Evolutionary conservation across 2,329 filamentous ascomycete species (phyloP).

Genomic region (Cephalotrichum gorgonifer): DNA sequence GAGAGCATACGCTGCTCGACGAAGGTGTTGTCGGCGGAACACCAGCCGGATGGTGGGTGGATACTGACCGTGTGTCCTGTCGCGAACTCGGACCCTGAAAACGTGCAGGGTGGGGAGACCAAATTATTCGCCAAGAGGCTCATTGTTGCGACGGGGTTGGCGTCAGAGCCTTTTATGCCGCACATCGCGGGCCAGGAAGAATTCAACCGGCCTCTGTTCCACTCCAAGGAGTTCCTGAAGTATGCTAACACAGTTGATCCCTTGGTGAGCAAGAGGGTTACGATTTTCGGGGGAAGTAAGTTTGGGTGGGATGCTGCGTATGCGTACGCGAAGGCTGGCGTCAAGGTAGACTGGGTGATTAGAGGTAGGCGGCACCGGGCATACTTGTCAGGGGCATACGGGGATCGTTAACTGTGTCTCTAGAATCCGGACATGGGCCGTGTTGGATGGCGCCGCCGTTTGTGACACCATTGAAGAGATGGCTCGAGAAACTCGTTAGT

Average conservation of each 20-base stretch:
- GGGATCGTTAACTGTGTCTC: not conserved
- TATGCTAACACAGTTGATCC: conserved; percentile 16
- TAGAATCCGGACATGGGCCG: conserved; percentile 37
- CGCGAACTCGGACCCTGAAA: conserved; percentile 48
- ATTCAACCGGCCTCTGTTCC: conserved; percentile 29
- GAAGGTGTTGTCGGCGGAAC: conserved; percentile 31
- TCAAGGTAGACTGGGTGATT: conserved; percentile 39
- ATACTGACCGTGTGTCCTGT: conserved; percentile 19
- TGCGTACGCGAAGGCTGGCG: conserved; percentile 35
- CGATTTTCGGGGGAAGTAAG: conserved; percentile 46
- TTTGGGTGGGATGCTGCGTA: conserved; percentile 48
- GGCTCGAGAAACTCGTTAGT: conserved; percentile 57
- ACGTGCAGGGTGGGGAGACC: conserved; percentile 40
- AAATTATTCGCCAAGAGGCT: conserved; percentile 24
- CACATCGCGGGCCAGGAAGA: conserved; percentile 21
- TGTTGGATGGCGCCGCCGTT: conserved; percentile 42
- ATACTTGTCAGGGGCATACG: not conserved
- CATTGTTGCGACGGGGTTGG: conserved; percentile 40
- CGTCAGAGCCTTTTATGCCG: conserved; percentile 31
- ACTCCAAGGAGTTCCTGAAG: conserved; percentile 29
- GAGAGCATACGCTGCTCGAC: conserved; percentile 27
- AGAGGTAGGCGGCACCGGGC: conserved; percentile 17
- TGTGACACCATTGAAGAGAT: conserved; percentile 54
- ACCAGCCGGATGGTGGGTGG: conserved; percentile 31
- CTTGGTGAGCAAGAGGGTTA: conserved; percentile 20